Base-by-base conservation (phyloP, 805 yeast genomes). In the Kodamaea fukazawae region DNA sequence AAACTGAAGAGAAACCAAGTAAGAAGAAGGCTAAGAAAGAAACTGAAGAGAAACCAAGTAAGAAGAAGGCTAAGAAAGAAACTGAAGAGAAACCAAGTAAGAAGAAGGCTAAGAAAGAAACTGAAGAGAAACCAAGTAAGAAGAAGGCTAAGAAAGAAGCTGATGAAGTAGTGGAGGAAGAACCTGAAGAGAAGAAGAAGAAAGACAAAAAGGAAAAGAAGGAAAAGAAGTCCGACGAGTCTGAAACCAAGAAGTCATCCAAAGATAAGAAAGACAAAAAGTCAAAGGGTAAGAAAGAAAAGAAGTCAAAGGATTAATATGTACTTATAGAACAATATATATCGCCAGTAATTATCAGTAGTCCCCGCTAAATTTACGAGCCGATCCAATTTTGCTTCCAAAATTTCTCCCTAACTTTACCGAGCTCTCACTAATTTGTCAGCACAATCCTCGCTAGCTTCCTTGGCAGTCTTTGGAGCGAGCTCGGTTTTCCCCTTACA, bases 121-220 rank as follows among this genome's bases (percentile, higher is more conserved):
- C 23, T 25, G 14, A 32, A 25, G 27, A 27, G 25, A 15, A 22
- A 34, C 15, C 11, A 6, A 30, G 12, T 14, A 14, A 15, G 14
- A n/a, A 27, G 14, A 27, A 27, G n/a, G 9, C 14, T 7, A 12
- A 29, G 15, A 29, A 29, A 13, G 17, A 29, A 12, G 9, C 4
- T 12, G 17, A 29, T 29, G 13, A 12, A 29, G 4, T 29, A 4
- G 17, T 3, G 15, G 17, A 14, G 14, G 32, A 29, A 16, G 15
- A 13, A 3, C 32, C 3, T 10, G 45, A 38, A 40, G 31, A 45
- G 43, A 38, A 47, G 29, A 39, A 45, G 38, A 40, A 45, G 47
- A 48, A 45, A 40, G 37, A 32, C 22, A 44, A 41, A 26, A 40
- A 43, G 36, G 44, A 50, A 34, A 33, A 45, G 43, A 46, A 50